phyloP scores from a whole-genome alignment of 2,329 filamentous ascomycete species.

The Cladophialophora exuberans region DNA sequence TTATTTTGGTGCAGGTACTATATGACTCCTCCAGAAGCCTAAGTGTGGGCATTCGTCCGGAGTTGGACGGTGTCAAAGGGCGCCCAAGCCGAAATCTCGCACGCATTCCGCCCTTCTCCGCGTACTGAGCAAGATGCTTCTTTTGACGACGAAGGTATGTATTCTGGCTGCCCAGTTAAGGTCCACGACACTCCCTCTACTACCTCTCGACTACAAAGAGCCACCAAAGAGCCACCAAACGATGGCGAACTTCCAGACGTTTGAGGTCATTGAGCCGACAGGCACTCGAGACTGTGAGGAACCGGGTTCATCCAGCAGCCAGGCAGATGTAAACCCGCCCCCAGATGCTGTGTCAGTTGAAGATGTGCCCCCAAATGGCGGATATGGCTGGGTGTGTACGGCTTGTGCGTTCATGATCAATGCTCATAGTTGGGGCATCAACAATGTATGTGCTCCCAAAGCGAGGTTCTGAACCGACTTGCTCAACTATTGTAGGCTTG shows the following conservation, averaged over 20 bases:
- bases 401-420: constrained; percentile 36
- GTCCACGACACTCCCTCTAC: too few species aligned
- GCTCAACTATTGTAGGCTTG: constrained; percentile 34
- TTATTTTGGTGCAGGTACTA: too few species aligned
- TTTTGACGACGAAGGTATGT: too few species aligned
- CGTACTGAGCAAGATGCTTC: too few species aligned
- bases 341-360: constrained; percentile 19
- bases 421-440: constrained; percentile 39
- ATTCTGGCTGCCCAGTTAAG: too few species aligned
- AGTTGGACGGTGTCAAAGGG: too few species aligned
- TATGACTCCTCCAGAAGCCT: too few species aligned
- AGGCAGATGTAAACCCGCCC: constrained; percentile 6
- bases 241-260: not conserved
- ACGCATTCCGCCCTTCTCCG: too few species aligned
- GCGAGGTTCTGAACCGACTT: not conserved
- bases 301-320: not conserved
- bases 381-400: constrained; percentile 40
- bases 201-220: too few species aligned
- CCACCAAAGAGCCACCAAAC: not conserved
- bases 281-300: not conserved
- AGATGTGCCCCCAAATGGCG: constrained; percentile 33
- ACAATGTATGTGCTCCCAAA: constrained; percentile 22
- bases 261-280: not conserved
- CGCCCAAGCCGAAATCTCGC: too few species aligned
- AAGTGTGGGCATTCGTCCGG: too few species aligned